Evolutionary conservation across 1,284 basidiomycete species (phyloP), one percentile per base, ranked within the genome.

Genomic region (Pterula multifida): DNA sequence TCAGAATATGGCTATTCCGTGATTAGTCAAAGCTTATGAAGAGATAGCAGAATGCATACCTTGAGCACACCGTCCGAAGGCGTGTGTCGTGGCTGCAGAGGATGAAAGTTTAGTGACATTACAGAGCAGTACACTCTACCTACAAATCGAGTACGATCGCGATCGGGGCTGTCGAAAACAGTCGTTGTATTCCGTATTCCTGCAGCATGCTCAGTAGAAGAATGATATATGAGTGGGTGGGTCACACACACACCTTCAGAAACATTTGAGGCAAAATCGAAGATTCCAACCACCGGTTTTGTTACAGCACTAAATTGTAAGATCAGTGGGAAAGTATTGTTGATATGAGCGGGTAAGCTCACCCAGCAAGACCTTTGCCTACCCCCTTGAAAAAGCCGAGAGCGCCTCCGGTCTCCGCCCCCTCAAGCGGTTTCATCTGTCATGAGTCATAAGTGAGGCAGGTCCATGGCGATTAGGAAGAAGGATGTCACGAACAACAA

Each of bases 321-420:
- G 42, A 47, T 49, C 48, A 42, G 48, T 50, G 51, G 26, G 52
- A 48, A 50, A 17, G 44, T 26, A n/a, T n/a, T n/a, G n/a, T n/a
- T n/a, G n/a, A n/a, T n/a, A 6, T 15, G 28, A 32, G 28, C 28
- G 45, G 25, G 32, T 35, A 49, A 25, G 48, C 80, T 52, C 62
- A 91, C 85, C 95, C 95, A 51, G 97, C 91, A 49, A 98, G 71
- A 9, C 95, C 95, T 65, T 96, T 97, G 13, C 96, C 96, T 25
- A 99, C 81, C 12, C 96, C 96, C 65, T 96, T 97, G 72, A 98
- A 91, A 69, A 99, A 99, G 3, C 96, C 96, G 28, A 90, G 72
- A 0, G 96, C 93, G 3, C 96, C 96, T 58, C 87, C 93, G 13
- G 82, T 77, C 63, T 98, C 95, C 0, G 96, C 96, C 3, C 96